These are phyloP conservation scores for Hymenoscyphus fraxineus DNA, from an alignment of 2,329 filamentous ascomycete species.

Conservation along the genomic window DNA sequence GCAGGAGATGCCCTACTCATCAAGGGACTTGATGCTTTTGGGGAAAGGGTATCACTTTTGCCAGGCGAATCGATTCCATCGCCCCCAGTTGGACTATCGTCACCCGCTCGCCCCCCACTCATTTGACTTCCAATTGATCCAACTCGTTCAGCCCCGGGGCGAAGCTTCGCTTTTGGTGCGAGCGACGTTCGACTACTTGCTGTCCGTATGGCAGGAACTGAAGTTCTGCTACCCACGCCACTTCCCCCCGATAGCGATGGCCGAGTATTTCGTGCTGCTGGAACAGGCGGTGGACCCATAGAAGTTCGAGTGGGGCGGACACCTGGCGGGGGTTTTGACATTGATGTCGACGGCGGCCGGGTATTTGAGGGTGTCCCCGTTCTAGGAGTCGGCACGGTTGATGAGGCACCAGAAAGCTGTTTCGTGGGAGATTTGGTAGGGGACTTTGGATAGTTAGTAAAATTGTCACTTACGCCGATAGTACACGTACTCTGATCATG, in stretches of 20 bases:
- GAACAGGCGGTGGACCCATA: slow-evolving; percentile 59
- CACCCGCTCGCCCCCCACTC: slow-evolving; percentile 29
- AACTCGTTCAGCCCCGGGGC: slow-evolving; percentile 32
- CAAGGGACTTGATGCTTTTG: slow-evolving; percentile 31
- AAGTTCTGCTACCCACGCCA: slow-evolving; percentile 32
- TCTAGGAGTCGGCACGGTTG: slow-evolving; percentile 57
- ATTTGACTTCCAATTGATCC: slow-evolving; percentile 33
- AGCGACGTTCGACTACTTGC: slow-evolving; percentile 24
- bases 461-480: slow-evolving; percentile 3
- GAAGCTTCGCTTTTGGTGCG: slow-evolving; percentile 28
- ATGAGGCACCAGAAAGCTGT: slow-evolving; percentile 53
- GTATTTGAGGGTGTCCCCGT: slow-evolving; percentile 61
- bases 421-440: slow-evolving; percentile 79
- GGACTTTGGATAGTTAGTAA: slow-evolving; percentile 49
- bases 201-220: slow-evolving; percentile 21
- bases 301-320: slow-evolving; percentile 55
- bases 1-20: slow-evolving; percentile 27
- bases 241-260: slow-evolving; percentile 37
- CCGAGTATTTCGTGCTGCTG: slow-evolving; percentile 36
- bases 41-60: slow-evolving; percentile 40
- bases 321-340: slow-evolving; percentile 51
- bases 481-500: slow-evolving; percentile 49
- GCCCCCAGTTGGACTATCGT: slow-evolving; percentile 28
- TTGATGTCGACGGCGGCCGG: slow-evolving; percentile 38
- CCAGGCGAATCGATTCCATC: slow-evolving; percentile 41